Percentiles rank a stretch among this genome's conserved stretches.
phyloP scores from a whole-genome alignment of 257 asterid genomes.

The Schizonepeta tenuifolia region DNA sequence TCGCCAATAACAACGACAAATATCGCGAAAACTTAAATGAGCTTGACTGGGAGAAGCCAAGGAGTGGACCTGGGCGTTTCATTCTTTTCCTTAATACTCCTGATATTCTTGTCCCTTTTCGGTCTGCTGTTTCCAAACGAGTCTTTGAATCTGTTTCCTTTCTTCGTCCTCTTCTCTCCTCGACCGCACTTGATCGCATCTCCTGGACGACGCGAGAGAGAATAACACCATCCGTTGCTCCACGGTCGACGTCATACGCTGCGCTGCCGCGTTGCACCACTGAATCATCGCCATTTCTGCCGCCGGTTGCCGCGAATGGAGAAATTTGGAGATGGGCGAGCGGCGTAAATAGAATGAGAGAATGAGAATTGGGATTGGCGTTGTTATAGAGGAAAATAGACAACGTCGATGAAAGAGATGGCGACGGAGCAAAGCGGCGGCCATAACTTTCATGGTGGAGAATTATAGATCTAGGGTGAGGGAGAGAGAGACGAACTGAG shows the following conservation, averaged over 20 bases:
- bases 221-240: conserved; percentile 50
- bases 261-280: conserved; percentile 50
- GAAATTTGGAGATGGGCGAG: too few relatives aligned
- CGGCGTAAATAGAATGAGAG: too few relatives aligned
- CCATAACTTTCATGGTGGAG: too few relatives aligned
- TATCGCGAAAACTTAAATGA: conserved; percentile 41
- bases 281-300: conserved; percentile 59
- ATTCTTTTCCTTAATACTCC: conserved; percentile 73
- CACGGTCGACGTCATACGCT: conserved; percentile 40
- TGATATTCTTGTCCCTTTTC: conserved; percentile 69
- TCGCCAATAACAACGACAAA: conserved; percentile 4
- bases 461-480: too few relatives aligned
- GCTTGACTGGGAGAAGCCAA: conserved; percentile 95
- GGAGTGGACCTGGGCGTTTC: conserved; percentile 94
- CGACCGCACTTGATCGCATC: conserved; percentile 71
- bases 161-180: conserved; percentile 86
- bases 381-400: too few relatives aligned
- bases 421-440: too few relatives aligned
- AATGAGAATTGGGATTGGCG: too few relatives aligned
- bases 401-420: too few relatives aligned
- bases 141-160: conserved; percentile 82
- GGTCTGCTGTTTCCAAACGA: conserved; percentile 79
- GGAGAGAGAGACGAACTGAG: too few relatives aligned
- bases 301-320: too few relatives aligned
- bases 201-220: conserved; percentile 41